These are phyloP conservation scores for Boletus eberwhitei DNA, from an alignment of 768 basidiomycete genomes.

Conservation along the genomic window DNA sequence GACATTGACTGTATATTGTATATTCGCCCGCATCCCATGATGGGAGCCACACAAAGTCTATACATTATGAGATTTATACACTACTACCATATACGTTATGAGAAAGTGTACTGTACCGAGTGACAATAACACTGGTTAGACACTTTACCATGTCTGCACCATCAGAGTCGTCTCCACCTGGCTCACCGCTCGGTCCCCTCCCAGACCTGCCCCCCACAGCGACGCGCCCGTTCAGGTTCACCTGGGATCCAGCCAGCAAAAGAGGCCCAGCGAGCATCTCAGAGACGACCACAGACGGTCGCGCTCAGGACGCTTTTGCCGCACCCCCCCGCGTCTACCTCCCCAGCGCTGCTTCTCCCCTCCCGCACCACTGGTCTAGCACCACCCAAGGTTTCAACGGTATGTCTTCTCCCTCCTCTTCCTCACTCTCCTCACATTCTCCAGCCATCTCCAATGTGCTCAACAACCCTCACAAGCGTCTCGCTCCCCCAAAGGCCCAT, in stretches of 20 bases:
- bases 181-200: conserved; percentile 42
- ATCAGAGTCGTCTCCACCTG: conserved; percentile 51
- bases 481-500: conserved; percentile 86
- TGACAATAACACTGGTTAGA: neutral
- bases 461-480: conserved; percentile 82
- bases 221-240: conserved; percentile 67
- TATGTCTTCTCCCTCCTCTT: conserved; percentile 33
- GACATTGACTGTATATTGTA: too few species aligned
- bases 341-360: conserved; percentile 49
- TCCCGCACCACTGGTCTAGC: conserved; percentile 74
- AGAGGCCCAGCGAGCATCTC: conserved; percentile 72
- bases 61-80: too few species aligned
- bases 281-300: conserved; percentile 68
- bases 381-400: conserved; percentile 87
- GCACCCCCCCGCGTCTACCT: conserved; percentile 40
- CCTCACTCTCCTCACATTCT: conserved; percentile 1
- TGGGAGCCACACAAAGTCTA: too few species aligned
- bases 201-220: conserved; percentile 34
- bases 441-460: conserved; percentile 91
- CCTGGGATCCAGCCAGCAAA: conserved; percentile 62
- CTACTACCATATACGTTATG: too few species aligned
- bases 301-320: conserved; percentile 53
- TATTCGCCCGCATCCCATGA: too few species aligned
- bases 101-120: too few species aligned
- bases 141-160: conserved; percentile 41